phyloP scores from a whole-genome alignment of 208 protist genomes.

The Trypanosoma boissoni region DNA sequence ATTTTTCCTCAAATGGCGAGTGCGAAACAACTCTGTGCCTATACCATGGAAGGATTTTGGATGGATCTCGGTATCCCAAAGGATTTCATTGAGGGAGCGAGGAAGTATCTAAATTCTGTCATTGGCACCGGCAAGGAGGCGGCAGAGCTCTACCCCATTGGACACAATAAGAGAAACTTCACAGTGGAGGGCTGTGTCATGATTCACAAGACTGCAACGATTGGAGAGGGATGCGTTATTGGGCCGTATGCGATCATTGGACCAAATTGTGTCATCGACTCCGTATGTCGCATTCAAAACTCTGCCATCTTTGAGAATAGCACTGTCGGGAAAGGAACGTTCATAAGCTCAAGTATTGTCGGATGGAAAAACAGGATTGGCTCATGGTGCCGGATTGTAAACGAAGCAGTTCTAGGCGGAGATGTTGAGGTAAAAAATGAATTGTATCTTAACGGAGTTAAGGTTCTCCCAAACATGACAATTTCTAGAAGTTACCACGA shows the following conservation, averaged over 20 bases:
- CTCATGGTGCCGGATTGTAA: conserved; percentile 91
- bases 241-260: conserved; percentile 96
- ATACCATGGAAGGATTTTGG: conserved; percentile 96
- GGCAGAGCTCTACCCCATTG: conserved; percentile 33
- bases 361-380: conserved; percentile 95
- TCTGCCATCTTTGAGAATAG: conserved; percentile 88
- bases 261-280: conserved; percentile 90
- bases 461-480: conserved; percentile 95
- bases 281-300: conserved; percentile 77
- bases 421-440: conserved; percentile 93
- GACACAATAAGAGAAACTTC: conserved; percentile 27
- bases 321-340: conserved; percentile 73
- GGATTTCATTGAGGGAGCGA: conserved; percentile 91
- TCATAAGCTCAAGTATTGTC: conserved; percentile 91
- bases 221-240: conserved; percentile 92
- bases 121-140: conserved; percentile 27
- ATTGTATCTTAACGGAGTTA: conserved; percentile 90
- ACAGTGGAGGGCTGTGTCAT: conserved; percentile 77
- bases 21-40: conserved; percentile 92
- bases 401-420: conserved; percentile 94
- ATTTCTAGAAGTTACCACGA: conserved; percentile 79
- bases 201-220: conserved; percentile 88
- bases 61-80: conserved; percentile 97
- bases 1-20: conserved; percentile 95
- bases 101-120: conserved; percentile 84